Evolutionary conservation across 2,329 filamentous ascomycete genomes (phyloP).

Genomic region (Botrytis deweyae): DNA sequence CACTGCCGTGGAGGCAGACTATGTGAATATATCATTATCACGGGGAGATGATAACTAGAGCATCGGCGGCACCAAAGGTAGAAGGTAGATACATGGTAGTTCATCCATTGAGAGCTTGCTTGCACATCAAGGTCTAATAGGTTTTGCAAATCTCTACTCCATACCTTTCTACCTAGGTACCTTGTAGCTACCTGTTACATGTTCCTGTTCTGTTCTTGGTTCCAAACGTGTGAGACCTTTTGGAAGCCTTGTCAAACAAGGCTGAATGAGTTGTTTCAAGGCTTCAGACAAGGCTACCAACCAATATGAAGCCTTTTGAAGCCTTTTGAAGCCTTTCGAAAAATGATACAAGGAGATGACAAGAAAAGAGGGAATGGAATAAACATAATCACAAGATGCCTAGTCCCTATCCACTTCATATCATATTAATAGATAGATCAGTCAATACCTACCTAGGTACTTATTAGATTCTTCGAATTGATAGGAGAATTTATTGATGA

Average conservation of each 20-base stretch:
- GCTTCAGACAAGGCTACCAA: not conserved
- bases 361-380: not conserved
- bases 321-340: not conserved
- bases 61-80: not conserved
- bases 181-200: not conserved
- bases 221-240: not conserved
- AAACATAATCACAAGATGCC: not conserved
- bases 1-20: not conserved
- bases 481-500: not conserved
- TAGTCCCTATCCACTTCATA: not conserved
- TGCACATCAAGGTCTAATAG: not conserved
- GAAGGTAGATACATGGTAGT: not conserved
- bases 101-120: not conserved
- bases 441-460: too few species aligned
- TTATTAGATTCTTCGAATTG: not conserved
- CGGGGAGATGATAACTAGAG: not conserved
- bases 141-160: not conserved
- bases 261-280: not conserved
- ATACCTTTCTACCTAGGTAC: not conserved
- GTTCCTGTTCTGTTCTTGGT: not conserved
- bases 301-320: not conserved
- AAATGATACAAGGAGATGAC: not conserved
- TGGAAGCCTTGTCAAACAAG: not conserved
- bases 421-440: rapidly evolving
- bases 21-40: not conserved